A percentile compares a stretch with the other conserved stretches of the same genome.
phyloP scores from a whole-genome alignment of 2,329 filamentous ascomycete genomes.

The Pyrenophora graminea region DNA sequence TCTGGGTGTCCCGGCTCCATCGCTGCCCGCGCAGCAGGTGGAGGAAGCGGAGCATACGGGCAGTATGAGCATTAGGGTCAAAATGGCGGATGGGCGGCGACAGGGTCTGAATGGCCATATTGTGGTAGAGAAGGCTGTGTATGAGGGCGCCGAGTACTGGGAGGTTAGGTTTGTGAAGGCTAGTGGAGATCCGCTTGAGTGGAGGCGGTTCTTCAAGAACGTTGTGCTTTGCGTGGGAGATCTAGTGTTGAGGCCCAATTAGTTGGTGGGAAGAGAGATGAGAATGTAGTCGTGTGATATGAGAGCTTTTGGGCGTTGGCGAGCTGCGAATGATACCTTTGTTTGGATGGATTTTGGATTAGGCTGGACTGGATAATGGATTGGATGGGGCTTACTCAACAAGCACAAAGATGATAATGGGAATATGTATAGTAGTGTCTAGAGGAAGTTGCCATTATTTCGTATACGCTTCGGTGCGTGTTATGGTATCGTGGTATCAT shows the following conservation, averaged over 20 bases:
- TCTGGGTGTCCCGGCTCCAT: conserved; percentile 75
- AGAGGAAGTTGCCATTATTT: too few relatives aligned
- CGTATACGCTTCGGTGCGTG: too few relatives aligned
- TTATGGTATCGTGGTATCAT: too few relatives aligned
- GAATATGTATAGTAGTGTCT: too few relatives aligned
- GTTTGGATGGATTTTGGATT: too few relatives aligned
- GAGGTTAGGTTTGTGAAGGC: conserved; percentile 92
- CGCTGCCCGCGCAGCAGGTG: conserved; percentile 38
- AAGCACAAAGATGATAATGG: too few relatives aligned
- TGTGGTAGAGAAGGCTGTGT: conserved; percentile 70
- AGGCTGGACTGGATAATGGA: too few relatives aligned
- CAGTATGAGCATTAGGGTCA: conserved; percentile 70
- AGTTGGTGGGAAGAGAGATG: not conserved
- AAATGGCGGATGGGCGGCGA: conserved; percentile 71
- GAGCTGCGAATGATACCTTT: too few relatives aligned
- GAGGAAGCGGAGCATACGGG: conserved; percentile 49
- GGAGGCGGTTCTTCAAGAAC: conserved; percentile 96
- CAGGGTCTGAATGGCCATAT: conserved; percentile 78
- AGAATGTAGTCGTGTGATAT: not conserved
- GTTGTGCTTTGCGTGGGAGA: conserved; percentile 87
- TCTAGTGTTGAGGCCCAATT: conserved; percentile 63
- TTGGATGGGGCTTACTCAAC: too few relatives aligned
- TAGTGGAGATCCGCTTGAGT: conserved; percentile 95
- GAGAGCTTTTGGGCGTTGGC: too few relatives aligned
- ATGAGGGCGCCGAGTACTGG: conserved; percentile 65